Evolutionary conservation across 139 green algal genomes (phyloP), one percentile per base, ranked within the genome.

Genomic region (Marvania coccoides): DNA sequence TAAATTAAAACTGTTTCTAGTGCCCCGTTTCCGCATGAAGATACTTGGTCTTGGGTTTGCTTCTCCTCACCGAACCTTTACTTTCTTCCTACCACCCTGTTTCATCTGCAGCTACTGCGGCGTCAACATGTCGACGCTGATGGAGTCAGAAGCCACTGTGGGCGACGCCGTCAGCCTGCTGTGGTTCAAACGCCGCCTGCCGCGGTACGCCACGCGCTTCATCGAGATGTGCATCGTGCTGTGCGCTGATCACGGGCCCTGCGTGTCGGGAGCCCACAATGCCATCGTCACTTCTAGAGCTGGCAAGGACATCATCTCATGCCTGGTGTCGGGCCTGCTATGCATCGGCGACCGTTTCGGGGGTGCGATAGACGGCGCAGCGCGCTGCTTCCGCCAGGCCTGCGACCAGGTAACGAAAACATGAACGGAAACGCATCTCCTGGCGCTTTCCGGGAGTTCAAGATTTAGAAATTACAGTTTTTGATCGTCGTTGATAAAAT

Each of bases 211-310:
- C 36, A 94, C 89, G 30, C 85, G 88, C 59, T 97, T 97, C 79
- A 95, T 97, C 34, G 91, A 97, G 67, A 85, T 95, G 83, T 87
- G 90, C 61, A 48, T 97, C 29, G 91, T 97, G 86, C 68, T 97
- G 69, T 98, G 91, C 61, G 91, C 91, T 3, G 91, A 97, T 68
- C 91, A 97, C 72, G 91, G 91, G 3, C 90, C 90, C 24, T 95
- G 86, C 70, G 90, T 97, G 15, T 92, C 83, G 35, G 91, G 91
- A 19, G 91, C 91, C 0, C 91, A 97, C 82, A 97, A 97, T 75
- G 63, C 88, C 29, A 97, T 97, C 35, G 91, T 97, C 2, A 95
- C 91, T 1, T 69, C 82, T 2, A 70, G 90, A 4, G 89, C 89
- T 0, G 89, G 89, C 65, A 95, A 95, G 76, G 89, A 95, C 75